Evolutionary conservation across 2,329 filamentous ascomycete species (phyloP), one percentile per base, ranked within the genome.

Genomic region (Cladophialophora immunda): DNA sequence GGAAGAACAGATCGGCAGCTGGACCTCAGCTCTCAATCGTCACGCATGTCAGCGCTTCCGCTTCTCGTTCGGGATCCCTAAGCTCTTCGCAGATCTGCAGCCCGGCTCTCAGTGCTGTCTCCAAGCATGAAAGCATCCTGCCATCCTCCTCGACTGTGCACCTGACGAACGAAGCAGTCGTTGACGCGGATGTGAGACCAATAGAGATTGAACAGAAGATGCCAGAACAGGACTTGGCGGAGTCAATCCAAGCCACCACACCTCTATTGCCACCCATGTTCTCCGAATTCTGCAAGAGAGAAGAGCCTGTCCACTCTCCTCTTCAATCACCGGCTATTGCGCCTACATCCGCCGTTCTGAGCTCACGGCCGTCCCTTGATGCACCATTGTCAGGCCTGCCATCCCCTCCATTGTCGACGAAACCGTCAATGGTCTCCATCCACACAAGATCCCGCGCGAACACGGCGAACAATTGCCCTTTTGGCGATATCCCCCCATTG

Each of bases 181-280:
- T 67, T 7, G 81, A 83, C 72, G 79, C 88, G 41, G 83, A 83
- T 3, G 69, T 78, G 4, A 78, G 82, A 22, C 79, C 85, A 5
- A 80, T 87, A 41, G 83, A 89, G 56, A 81, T 85, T 34, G 82
- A 84, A 52, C 83, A 82, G 62, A 82, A 84, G 41, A 88, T 84
- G 68, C 78, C 81, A 74, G 65, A 81, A 68, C 73, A 81, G 78
- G 71, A 81, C 72, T 75, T 87, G 72, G 78, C 86, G 80, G 78
- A 88, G 81, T 80, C 89, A 80, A 77, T 88, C 80, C 81, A 92
- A 72, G 90, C 92, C 0, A 90, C 90, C 3, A 97, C 94, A 2
- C 94, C 94, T 45, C 84, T 97, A 7, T 84, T 97, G 1, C 94
- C 94, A 7, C 94, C 94, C 0, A 84, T 95, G 38, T 86, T 96